Conservation (phyloP, 78 protist genomes). For the Dictyostelium discoideum region dicty_2.7 NC_007090.3:2473501-2474000, state of each 20-base stretch:
- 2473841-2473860: constrained; percentile 21
- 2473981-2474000: constrained; percentile 75
- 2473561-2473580: neutral
- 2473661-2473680: constrained; percentile 25
- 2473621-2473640: neutral
- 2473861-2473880: constrained; percentile 2
- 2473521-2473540: constrained; percentile 69
- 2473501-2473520: constrained; percentile 45
- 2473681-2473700: constrained; percentile 64
- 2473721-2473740: neutral
- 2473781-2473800: too few relatives aligned
- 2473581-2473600: neutral
- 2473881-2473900: constrained; percentile 22
- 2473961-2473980: constrained; percentile 33
- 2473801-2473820: neutral
- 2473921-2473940: constrained; percentile 19
- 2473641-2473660: neutral
- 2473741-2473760: too few relatives aligned
- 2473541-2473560: neutral
- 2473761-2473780: too few relatives aligned
- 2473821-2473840: constrained; percentile 68
- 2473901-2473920: constrained; percentile 23
- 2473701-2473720: constrained; percentile 46
- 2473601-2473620: neutral
- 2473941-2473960: constrained; percentile 13